Evolutionary conservation across 495 filamentous ascomycete species (phyloP), one percentile per base, ranked within the genome.

Genomic region (Talaromyces thailandensis): DNA sequence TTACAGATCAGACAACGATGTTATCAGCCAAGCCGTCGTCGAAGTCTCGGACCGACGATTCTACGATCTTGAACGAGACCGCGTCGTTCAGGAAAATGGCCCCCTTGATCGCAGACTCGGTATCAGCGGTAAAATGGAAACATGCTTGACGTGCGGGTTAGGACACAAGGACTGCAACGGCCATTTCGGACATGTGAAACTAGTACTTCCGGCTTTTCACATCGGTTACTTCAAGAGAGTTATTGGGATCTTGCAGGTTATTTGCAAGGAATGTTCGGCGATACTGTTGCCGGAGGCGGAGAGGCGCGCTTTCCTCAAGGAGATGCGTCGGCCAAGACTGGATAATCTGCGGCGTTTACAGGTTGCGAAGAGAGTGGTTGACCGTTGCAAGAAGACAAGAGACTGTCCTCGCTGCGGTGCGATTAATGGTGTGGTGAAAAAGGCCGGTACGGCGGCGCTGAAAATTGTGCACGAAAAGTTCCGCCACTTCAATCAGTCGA

Each of bases 381-480:
- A 91, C 48, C 88, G 93, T 62, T 96, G 93, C 76, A 82, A 88
- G 60, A 98, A 98, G 74, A 82, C 84, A 52, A 88, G 88, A 68
- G 78, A 72, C 14, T 98, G 94, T 67, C 83, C 85, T 4, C 76
- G 86, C 60, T 98, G 94, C 64, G 81, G 81, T 35, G 81, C 86
- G 1, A 74, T 93, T 58, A 96, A 98, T 69, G 94, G 94, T 53
- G 84, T 89, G 59, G 91, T 98, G 58, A 89, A 91, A 68, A 96
- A 96, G 74, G 81, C 88, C 32, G 86, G 90, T 50, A 75, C 77
- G 0, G 83, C 84, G 68, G 87, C 91, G 26, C 78, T 98, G 59
- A 98, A 96, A 72, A 86, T 98, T 48, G 84, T 88, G n/a, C 94
- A 98, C 71, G 90, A 96, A 74, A 92, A 92, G 68, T 98, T 91